These are phyloP conservation scores for Calonectria crousiana DNA, from an alignment of 2,329 filamentous ascomycete genomes.

Conservation along the genomic window DNA sequence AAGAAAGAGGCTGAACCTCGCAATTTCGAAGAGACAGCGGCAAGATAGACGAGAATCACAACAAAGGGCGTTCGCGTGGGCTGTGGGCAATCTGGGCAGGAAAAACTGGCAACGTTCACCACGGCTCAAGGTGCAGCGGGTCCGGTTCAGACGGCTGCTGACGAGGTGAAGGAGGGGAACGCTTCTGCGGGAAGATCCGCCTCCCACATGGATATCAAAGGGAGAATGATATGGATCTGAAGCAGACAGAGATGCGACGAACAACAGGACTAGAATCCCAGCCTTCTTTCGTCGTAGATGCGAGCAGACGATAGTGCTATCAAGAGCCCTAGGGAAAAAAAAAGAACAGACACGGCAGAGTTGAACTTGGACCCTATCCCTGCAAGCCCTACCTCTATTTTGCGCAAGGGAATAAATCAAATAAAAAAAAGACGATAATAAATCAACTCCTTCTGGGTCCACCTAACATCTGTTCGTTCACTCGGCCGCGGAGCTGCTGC, in stretches of 20 bases:
- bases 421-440: not conserved
- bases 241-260: not conserved
- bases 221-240: not conserved
- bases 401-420: slow-evolving; percentile 1
- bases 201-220: not conserved
- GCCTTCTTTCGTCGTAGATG: not conserved
- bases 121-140: not conserved
- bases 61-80: not conserved
- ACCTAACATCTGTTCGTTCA: not conserved
- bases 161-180: not conserved
- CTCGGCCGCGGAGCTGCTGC: not conserved
- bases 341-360: not conserved
- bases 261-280: not conserved
- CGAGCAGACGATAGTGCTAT: not conserved
- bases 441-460: not conserved
- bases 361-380: not conserved
- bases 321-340: not conserved
- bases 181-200: not conserved
- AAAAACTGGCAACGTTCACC: not conserved
- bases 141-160: not conserved
- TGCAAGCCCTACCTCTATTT: not conserved
- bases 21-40: slow-evolving; percentile 5
- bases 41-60: not conserved
- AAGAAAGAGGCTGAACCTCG: not conserved
- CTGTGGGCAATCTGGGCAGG: not conserved